Evolutionary conservation across 2,329 filamentous ascomycete genomes (phyloP).

Genomic region (Hypoxylon sp.): DNA sequence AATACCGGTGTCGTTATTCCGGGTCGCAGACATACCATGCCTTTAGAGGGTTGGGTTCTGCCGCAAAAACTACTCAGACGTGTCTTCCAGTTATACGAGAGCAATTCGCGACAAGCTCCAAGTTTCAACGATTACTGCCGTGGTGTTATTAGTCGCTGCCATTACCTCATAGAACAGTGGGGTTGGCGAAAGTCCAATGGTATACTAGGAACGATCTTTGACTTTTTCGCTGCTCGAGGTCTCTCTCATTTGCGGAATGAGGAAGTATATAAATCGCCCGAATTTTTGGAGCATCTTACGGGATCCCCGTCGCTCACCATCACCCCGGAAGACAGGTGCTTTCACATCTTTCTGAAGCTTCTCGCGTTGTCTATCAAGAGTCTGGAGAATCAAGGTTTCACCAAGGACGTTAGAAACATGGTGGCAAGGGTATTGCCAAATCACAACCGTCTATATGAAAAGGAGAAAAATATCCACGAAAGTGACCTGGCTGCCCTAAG

Average conservation of each 20-base stretch:
- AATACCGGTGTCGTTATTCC: constrained; percentile 64
- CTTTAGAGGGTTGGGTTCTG: constrained; percentile 72
- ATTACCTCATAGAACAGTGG: constrained; percentile 75
- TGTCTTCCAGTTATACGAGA: constrained; percentile 71
- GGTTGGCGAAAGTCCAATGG: constrained; percentile 72
- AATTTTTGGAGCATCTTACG: constrained; percentile 71
- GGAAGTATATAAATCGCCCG: constrained; percentile 72
- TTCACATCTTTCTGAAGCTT: constrained; percentile 77
- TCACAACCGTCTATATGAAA: constrained; percentile 74
- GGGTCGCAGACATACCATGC: constrained; percentile 56
- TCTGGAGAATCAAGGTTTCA: constrained; percentile 62
- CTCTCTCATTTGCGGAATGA: constrained; percentile 76
- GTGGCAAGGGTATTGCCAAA: constrained; percentile 75
- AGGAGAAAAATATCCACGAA: constrained; percentile 72
- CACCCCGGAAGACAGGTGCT: constrained; percentile 71
- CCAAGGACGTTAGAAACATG: constrained; percentile 73
- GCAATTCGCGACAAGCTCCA: constrained; percentile 68
- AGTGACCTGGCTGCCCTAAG: constrained; percentile 74
- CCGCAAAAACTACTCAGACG: constrained; percentile 70
- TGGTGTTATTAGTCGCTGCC: constrained; percentile 71
- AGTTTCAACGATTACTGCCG: constrained; percentile 77
- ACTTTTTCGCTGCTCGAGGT: constrained; percentile 76
- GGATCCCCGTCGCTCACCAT: constrained; percentile 63
- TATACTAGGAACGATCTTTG: constrained; percentile 74
- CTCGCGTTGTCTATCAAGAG: constrained; percentile 70